Evolutionary conservation across 2,329 filamentous ascomycete species (phyloP).

Genomic region (Colletotrichum orbiculare): DNA sequence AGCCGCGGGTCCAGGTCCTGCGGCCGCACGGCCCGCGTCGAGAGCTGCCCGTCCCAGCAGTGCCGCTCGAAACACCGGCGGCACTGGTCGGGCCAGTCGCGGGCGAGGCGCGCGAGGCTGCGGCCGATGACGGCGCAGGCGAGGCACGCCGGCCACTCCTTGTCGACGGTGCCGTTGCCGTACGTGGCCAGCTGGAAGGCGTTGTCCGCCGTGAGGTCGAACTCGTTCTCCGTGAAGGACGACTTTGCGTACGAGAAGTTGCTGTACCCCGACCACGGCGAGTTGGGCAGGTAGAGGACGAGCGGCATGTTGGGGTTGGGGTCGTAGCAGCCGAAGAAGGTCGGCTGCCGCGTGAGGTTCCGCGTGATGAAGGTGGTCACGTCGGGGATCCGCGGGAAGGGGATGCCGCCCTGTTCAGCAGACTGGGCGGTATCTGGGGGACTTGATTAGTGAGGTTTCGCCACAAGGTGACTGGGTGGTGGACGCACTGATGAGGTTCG

Average conservation of each 20-base stretch:
- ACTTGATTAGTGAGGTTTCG: constrained; percentile 35
- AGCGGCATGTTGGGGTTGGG: constrained; percentile 37
- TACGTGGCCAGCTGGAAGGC: constrained; percentile 82
- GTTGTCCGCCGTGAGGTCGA: constrained; percentile 60
- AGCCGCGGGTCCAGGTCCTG: constrained; percentile 37
- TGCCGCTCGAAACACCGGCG: constrained; percentile 41
- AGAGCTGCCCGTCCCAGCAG: constrained; percentile 41
- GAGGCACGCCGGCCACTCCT: constrained; percentile 80
- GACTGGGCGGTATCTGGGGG: constrained; percentile 21
- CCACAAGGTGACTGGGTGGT: neutral
- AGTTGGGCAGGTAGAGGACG: constrained; percentile 44
- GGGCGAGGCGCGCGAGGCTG: constrained; percentile 61
- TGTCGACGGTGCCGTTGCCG: constrained; percentile 78
- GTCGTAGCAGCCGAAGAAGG: constrained; percentile 44
- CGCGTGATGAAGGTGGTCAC: constrained; percentile 42
- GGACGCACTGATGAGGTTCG: constrained; percentile 40
- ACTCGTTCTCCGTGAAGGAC: constrained; percentile 41
- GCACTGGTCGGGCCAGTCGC: constrained; percentile 40
- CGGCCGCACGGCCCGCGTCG: constrained; percentile 26
- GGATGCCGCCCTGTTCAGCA: constrained; percentile 41
- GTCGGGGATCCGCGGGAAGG: constrained; percentile 43
- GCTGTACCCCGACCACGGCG: constrained; percentile 43
- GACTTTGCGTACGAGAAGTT: constrained; percentile 41
- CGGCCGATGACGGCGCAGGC: constrained; percentile 83
- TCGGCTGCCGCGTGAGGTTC: constrained; percentile 42